Conservation (phyloP, 805 yeast genomes). For the Candida chilensis region DNA sequence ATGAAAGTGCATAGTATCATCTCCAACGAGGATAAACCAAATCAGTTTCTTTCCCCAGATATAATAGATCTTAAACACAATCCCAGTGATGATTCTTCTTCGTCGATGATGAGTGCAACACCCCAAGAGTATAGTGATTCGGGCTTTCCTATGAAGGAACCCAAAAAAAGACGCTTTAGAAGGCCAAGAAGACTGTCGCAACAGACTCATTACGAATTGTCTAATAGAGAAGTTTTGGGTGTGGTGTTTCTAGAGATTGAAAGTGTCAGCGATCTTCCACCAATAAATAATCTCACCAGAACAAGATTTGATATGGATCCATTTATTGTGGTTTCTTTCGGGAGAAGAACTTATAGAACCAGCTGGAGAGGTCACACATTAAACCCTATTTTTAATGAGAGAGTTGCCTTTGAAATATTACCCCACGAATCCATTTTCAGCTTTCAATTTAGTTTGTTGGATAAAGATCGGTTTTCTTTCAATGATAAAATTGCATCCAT, state of each 20-base stretch:
- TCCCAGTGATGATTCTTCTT: not conserved
- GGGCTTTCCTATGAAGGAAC: not conserved
- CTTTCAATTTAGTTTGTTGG: conserved; percentile 66
- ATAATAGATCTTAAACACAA: not conserved
- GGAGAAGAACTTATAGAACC: conserved; percentile 79
- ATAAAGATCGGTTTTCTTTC: conserved; percentile 73
- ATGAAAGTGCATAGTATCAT: not conserved
- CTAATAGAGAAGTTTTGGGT: conserved; percentile 41
- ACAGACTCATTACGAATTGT: conserved; percentile 23
- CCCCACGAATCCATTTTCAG: conserved; percentile 58
- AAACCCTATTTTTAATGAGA: conserved; percentile 76
- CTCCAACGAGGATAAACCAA: not conserved
- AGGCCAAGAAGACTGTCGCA: too few species aligned
- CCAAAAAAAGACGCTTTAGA: conserved; percentile 3
- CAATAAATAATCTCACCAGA: conserved; percentile 51
- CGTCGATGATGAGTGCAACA: not conserved
- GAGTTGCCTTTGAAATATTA: conserved; percentile 69
- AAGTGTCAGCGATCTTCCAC: conserved; percentile 72
- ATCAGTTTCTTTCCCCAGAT: not conserved
- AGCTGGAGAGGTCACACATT: conserved; percentile 76
- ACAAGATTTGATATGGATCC: conserved; percentile 95
- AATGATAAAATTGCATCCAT: conserved; percentile 77
- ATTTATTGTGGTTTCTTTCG: conserved; percentile 85
- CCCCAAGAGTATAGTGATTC: not conserved
- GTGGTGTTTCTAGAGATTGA: conserved; percentile 70